Conservation (phyloP, 345 rosid genomes). For the Moricandia arvensis region DNA sequence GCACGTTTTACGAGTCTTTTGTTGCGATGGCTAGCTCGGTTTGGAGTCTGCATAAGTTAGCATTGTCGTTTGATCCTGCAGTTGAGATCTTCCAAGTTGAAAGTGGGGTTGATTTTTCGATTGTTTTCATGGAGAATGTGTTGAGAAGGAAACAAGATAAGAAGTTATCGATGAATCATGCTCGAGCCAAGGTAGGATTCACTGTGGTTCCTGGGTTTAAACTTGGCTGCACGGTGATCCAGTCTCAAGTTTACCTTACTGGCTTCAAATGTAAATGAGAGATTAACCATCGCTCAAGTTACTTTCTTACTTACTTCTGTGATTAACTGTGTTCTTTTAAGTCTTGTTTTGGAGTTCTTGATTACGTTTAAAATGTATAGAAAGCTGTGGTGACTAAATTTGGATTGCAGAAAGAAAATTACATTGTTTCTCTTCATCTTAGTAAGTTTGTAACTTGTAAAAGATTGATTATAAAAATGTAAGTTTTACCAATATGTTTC, state of each 20-base stretch:
- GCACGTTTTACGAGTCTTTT: conserved; percentile 70
- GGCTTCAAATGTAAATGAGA: conserved; percentile 44
- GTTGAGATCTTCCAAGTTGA: conserved; percentile 90
- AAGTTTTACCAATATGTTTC: neutral
- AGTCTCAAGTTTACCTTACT: conserved; percentile 74
- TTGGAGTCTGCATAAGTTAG: conserved; percentile 81
- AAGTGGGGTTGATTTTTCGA: conserved; percentile 70
- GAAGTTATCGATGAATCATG: conserved; percentile 29
- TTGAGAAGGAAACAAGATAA: conserved; percentile 35
- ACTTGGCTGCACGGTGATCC: conserved; percentile 68
- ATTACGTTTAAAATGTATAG: conserved; percentile 23
- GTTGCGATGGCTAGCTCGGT: conserved; percentile 81
- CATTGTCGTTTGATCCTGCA: conserved; percentile 73
- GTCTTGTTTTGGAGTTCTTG: conserved; percentile 22
- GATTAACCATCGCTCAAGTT: too few relatives aligned
- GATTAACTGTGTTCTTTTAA: conserved; percentile 27
- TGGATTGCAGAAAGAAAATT: conserved; percentile 5
- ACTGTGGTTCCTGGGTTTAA: conserved; percentile 92
- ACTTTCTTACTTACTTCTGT: conserved; percentile 10
- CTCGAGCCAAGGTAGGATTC: conserved; percentile 70
- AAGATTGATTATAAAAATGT: conserved; percentile 8
- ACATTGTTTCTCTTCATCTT: neutral
- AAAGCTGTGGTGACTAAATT: conserved; percentile 4
- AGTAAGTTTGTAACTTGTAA: conserved; percentile 25
- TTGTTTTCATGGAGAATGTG: conserved; percentile 87